phyloP scores from a whole-genome alignment of 108 stramenopile species.

The Conticribra weissflogii region DNA sequence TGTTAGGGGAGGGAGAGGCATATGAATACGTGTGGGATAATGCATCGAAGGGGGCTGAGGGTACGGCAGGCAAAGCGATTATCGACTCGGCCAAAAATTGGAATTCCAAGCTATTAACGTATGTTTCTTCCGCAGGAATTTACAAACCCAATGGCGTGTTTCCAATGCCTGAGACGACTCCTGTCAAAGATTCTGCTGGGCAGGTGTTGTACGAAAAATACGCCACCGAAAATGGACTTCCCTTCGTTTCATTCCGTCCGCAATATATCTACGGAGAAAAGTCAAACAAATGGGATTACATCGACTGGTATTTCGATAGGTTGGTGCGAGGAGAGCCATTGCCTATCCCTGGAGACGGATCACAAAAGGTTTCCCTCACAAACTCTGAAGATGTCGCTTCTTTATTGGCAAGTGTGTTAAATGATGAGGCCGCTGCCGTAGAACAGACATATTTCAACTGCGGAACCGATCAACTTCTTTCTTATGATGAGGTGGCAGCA shows the following conservation, averaged over 20 bases:
- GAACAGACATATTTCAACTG: slow-evolving; percentile 84
- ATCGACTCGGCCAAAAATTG: slow-evolving; percentile 70
- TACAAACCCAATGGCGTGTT: slow-evolving; percentile 72
- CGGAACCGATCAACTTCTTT: slow-evolving; percentile 72
- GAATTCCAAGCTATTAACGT: slow-evolving; percentile 75
- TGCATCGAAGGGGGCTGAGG: slow-evolving; percentile 73
- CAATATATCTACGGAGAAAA: slow-evolving; percentile 87
- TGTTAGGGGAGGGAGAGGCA: slow-evolving; percentile 48
- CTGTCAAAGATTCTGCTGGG: slow-evolving; percentile 76
- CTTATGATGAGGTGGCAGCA: slow-evolving; percentile 78
- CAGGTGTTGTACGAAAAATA: slow-evolving; percentile 72
- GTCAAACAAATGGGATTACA: slow-evolving; percentile 83
- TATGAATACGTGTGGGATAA: slow-evolving; percentile 91
- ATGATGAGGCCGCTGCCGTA: slow-evolving; percentile 76
- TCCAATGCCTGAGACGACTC: slow-evolving; percentile 85
- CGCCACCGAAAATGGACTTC: slow-evolving; percentile 66
- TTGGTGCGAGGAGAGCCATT: slow-evolving; percentile 61
- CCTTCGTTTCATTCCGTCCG: slow-evolving; percentile 81
- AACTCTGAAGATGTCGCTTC: slow-evolving; percentile 85
- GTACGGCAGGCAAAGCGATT: slow-evolving; percentile 71
- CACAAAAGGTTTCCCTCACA: slow-evolving; percentile 80
- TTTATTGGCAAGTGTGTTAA: slow-evolving; percentile 66
- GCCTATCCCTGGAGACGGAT: slow-evolving; percentile 79
- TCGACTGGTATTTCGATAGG: slow-evolving; percentile 88
- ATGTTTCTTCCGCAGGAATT: slow-evolving; percentile 80